Conservation (phyloP, 352 stramenopile species). For the Globisporangium spiculum region DNA sequence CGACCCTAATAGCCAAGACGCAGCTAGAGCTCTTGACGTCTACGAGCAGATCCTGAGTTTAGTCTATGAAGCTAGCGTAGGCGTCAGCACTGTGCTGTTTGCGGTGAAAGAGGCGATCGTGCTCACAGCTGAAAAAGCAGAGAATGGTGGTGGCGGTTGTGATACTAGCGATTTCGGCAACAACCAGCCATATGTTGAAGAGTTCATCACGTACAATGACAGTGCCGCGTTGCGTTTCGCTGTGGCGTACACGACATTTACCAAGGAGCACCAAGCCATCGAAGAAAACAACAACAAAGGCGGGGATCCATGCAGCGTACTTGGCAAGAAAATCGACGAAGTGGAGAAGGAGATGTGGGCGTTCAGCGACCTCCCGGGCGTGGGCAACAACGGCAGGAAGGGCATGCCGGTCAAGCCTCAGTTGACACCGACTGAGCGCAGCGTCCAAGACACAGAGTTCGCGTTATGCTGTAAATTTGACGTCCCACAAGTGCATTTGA, state of each 20-base stretch:
- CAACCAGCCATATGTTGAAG: conserved; percentile 23
- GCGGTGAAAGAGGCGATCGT: conserved; percentile 48
- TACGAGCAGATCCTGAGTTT: conserved; percentile 36
- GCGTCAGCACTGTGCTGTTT: conserved; percentile 50
- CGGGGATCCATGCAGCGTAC: conserved; percentile 24
- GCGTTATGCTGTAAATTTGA: conserved; percentile 29
- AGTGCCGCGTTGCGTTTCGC: conserved; percentile 33
- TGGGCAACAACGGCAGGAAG: conserved; percentile 65
- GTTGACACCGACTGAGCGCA: conserved; percentile 37
- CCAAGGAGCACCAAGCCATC: conserved; percentile 9
- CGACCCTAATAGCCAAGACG: neutral
- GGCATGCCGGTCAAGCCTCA: conserved; percentile 40
- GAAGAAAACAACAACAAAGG: neutral
- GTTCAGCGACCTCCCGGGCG: conserved; percentile 55
- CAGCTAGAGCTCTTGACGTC: neutral
- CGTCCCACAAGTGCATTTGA: conserved; percentile 45
- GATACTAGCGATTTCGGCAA: neutral
- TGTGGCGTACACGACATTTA: conserved; percentile 24
- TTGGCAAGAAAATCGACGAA: conserved; percentile 33
- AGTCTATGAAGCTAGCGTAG: conserved; percentile 48
- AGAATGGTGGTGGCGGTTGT: neutral
- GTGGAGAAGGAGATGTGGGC: conserved; percentile 59
- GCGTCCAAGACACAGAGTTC: conserved; percentile 60
- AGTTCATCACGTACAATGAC: conserved; percentile 55
- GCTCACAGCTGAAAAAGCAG: neutral